Evolutionary conservation across 2,329 filamentous ascomycete genomes (phyloP).

Genomic region (Exserohilum rostratum): DNA sequence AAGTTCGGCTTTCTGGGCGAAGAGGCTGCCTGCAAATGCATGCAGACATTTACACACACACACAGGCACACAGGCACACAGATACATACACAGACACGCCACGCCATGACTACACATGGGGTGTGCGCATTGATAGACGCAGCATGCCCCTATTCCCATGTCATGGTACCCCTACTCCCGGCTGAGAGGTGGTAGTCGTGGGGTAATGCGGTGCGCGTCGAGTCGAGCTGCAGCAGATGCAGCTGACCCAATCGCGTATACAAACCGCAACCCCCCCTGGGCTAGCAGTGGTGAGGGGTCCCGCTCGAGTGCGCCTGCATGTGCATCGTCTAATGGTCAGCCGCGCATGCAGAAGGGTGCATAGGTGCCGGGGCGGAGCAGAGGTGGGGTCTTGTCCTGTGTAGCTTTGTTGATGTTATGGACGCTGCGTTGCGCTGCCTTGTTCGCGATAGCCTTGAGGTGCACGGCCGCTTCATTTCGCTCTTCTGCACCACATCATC

Average conservation of each 20-base stretch:
- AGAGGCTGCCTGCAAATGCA: not conserved
- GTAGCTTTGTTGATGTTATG: slow-evolving; percentile 27
- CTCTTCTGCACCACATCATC: slow-evolving; percentile 38
- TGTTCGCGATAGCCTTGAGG: slow-evolving; percentile 12
- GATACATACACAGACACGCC: no score
- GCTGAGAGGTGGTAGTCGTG: slow-evolving; percentile 3
- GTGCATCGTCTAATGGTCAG: no score
- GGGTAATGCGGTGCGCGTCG: slow-evolving; percentile 11
- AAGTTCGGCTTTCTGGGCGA: not conserved
- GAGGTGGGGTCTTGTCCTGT: slow-evolving; percentile 14
- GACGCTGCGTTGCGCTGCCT: slow-evolving; percentile 3
- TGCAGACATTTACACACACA: not conserved
- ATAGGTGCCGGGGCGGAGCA: slow-evolving; percentile 14
- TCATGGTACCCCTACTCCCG: not conserved
- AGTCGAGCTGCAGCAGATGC: not conserved
- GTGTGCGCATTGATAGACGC: not conserved
- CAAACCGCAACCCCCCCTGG: slow-evolving; percentile 21
- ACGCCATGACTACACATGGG: no score
- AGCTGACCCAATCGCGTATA: slow-evolving; percentile 23
- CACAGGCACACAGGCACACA: not conserved
- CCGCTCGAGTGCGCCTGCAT: slow-evolving; percentile 12
- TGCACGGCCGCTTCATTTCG: slow-evolving; percentile 19
- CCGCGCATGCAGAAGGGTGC: no score
- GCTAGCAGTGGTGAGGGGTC: slow-evolving; percentile 21
- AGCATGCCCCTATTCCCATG: not conserved